Base-by-base conservation (phyloP, 129 eudicot genomes). In the Flaveria sonorensis region DNA sequence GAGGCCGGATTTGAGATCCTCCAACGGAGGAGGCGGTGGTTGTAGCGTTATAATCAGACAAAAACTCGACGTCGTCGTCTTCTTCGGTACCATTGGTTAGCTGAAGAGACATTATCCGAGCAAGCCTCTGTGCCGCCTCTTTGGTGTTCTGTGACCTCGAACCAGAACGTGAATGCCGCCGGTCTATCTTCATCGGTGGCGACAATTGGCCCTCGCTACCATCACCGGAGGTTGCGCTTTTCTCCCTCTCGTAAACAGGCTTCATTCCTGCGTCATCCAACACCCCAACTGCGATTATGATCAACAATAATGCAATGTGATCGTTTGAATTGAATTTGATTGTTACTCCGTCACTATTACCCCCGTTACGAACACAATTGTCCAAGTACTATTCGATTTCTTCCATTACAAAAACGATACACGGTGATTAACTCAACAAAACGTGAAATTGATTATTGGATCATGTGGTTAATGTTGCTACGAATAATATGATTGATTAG, bases 101-200 rank as follows among this genome's bases (percentile, higher is more conserved):
- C 39, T 88, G 86, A 69, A 77, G 77, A 62, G 96, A 88, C 98
- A 92, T 92, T 52, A 90, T 89, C 75, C 77, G 81, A 47, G 94
- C 92, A 21, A 92, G 90, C 83, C 90, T 80, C 77, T 86, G 88
- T 67, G 98, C 98, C 19, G 96, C 96, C 16, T 88, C 94, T 69
- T 89, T 90, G 6, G 97, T 76, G 48, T 86, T 81, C 81, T 90
- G 93, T 11, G 94, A 84, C 77, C 61, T 87, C 36, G 92, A 92
- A 7, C 87, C 86, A 9, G 96, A 87, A 10, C 96, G 95, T 26
- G 77, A 61, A 77, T 86, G 93, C 52, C 83, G 95, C 72, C 81
- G 79, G 74, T 18, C 10, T 6, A 75, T 6, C 23, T 79, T 28
- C 81, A 74, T 59, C 30, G 62, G 81, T 47, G 82, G 71, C 23